A percentile compares a stretch with the other conserved stretches of the same genome.
phyloP scores from a whole-genome alignment of 768 basidiomycete genomes.

The Strobilomyces echinocephalus region DNA sequence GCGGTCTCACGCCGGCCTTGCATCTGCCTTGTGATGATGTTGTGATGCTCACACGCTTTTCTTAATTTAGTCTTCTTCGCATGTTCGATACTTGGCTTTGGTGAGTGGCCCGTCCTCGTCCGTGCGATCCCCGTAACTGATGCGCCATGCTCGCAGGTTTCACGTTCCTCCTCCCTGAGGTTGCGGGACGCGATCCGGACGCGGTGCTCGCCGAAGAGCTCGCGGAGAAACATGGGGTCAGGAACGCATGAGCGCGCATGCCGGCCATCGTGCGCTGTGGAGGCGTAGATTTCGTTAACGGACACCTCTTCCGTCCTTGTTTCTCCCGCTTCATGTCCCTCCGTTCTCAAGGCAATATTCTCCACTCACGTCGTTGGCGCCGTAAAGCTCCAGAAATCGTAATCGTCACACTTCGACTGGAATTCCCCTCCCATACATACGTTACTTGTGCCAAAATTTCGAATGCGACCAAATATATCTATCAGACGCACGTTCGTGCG shows the following conservation, averaged over 20 bases:
- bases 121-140: not conserved
- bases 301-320: too few species aligned
- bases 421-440: too few species aligned
- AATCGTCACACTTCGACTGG: too few species aligned
- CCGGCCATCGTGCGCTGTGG: too few species aligned
- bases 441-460: too few species aligned
- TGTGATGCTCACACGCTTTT: not conserved
- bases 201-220: conserved; percentile 39
- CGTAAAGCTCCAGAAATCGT: too few species aligned
- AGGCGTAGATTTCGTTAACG: too few species aligned
- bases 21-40: not conserved
- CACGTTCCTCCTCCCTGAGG: conserved; percentile 49
- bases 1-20: not conserved
- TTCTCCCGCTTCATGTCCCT: too few species aligned
- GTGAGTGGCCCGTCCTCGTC: conserved; percentile 16
- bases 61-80: conserved; percentile 56
- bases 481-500: too few species aligned
- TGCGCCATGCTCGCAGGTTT: conserved; percentile 19
- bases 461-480: too few species aligned
- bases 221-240: conserved; percentile 11
- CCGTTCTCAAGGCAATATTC: too few species aligned
- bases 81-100: conserved; percentile 56
- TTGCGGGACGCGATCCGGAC: conserved; percentile 48
- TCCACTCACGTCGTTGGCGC: too few species aligned
- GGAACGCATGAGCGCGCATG: not conserved